Conservation (phyloP, 208 protist species). For the Acanthamoeba lugdunensis region DNA sequence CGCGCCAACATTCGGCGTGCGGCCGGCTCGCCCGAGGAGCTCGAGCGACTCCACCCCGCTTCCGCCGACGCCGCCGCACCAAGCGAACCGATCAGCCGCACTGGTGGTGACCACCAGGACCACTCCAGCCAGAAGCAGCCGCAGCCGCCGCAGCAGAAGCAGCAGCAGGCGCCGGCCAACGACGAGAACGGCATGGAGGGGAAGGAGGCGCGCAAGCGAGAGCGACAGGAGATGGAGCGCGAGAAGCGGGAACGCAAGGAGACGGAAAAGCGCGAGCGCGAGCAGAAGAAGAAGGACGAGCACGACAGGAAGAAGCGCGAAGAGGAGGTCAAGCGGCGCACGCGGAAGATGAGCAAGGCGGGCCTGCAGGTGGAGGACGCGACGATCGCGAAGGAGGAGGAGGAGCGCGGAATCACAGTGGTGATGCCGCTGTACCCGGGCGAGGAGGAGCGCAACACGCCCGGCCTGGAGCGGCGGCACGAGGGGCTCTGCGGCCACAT, state of each 20-base stretch:
- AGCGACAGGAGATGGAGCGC: neutral
- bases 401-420: constrained; percentile 16
- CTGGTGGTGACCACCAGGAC: neutral
- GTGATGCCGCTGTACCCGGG: constrained; percentile 30
- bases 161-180: neutral
- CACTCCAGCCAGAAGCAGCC: neutral
- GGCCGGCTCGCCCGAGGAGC: neutral
- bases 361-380: neutral
- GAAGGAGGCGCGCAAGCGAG: neutral
- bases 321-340: neutral
- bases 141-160: neutral
- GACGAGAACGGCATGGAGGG: neutral
- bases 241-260: neutral
- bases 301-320: neutral
- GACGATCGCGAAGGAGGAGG: neutral
- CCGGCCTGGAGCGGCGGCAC: constrained; percentile 25
- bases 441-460: constrained; percentile 44
- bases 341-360: constrained; percentile 24
- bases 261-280: neutral
- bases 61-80: neutral
- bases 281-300: neutral
- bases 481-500: neutral
- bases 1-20: neutral
- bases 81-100: neutral
- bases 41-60: neutral